Evolutionary conservation across 169 alveolate genomes (phyloP), one percentile per base, ranked within the genome.

Genomic region (Plasmodium vivax): DNA sequence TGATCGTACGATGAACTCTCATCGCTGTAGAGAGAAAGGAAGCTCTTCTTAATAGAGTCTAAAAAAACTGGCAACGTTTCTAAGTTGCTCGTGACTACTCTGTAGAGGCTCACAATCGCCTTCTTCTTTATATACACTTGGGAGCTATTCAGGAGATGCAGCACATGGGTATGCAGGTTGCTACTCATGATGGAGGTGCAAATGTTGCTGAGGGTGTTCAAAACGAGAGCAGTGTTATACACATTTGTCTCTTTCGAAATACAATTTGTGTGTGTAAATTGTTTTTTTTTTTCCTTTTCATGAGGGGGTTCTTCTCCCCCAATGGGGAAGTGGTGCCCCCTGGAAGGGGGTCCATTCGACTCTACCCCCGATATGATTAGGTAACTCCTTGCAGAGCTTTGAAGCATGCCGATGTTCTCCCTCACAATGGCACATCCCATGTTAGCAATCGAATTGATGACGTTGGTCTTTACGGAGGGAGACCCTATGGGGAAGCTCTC

Each of bases 181-280:
- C 34, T 54, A 3, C 93, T 87, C 93, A 87, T 87, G 45, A 87
- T 87, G 36, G 58, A 34, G 3, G 93, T 87, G 74, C 93, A 87
- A 32, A 87, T 32, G 38, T 87, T 87, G 19, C 93, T 87, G n/a
- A 87, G 47, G 34, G 82, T 87, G 45, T 87, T 87, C 5, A 87
- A 32, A 51, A 87, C 81, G 45, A 87, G 82, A 41, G 71, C 77
- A 3, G 93, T 77, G 56, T 87, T 87, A 71, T 51, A 75, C 23
- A 87, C 38, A 41, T 74, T 87, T 8, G 36, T 10, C n/a, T 77
- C 85, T 23, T 87, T 87, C 9, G 9, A 8, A 1, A 38, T 43
- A 45, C 71, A 54, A 27, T 32, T 16, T 3, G 68, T 68, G 16
- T 43, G 54, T 12, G 43, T n/a, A 30, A 72, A 19, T 14, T 83